Evolutionary conservation across 2,329 filamentous ascomycete species (phyloP).

Genomic region (Chlorencoelia australis): DNA sequence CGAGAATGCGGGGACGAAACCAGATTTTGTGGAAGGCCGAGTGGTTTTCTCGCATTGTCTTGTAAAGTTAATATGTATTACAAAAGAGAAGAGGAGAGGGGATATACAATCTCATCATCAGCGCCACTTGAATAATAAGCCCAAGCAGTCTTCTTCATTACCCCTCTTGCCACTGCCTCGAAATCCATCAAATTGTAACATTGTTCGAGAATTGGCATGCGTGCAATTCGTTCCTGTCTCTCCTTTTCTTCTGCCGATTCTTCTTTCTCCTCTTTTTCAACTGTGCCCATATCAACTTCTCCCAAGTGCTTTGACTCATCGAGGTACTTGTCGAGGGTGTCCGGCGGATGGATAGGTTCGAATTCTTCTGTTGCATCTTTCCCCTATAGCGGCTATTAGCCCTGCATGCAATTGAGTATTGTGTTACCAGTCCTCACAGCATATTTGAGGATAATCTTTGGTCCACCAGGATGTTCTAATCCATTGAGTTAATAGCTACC

Average conservation of each 20-base stretch:
- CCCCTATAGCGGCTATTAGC: conserved; percentile 35
- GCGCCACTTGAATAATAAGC: conserved; percentile 94
- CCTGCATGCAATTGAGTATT: not conserved
- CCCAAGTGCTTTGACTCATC: conserved; percentile 79
- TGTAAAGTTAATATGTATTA: conserved; percentile 11
- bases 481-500: not conserved
- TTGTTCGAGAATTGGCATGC: conserved; percentile 72
- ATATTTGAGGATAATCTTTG: conserved; percentile 93
- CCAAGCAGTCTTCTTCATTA: conserved; percentile 97
- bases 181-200: conserved; percentile 96
- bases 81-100: not conserved
- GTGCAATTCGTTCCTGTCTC: conserved; percentile 61
- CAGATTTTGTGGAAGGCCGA: conserved; percentile 92
- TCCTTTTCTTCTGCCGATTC: conserved; percentile 62
- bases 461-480: conserved; percentile 77
- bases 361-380: conserved; percentile 91
- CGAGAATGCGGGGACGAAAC: conserved; percentile 84
- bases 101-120: conserved; percentile 71
- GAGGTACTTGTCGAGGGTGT: conserved; percentile 79
- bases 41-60: conserved; percentile 95
- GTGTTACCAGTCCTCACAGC: conserved; percentile 40
- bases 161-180: conserved; percentile 76
- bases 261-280: conserved; percentile 55
- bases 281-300: conserved; percentile 78
- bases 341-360: conserved; percentile 80